Conservation (phyloP, 73 alveolate species). For the Blepharisma japonicum region DNA sequence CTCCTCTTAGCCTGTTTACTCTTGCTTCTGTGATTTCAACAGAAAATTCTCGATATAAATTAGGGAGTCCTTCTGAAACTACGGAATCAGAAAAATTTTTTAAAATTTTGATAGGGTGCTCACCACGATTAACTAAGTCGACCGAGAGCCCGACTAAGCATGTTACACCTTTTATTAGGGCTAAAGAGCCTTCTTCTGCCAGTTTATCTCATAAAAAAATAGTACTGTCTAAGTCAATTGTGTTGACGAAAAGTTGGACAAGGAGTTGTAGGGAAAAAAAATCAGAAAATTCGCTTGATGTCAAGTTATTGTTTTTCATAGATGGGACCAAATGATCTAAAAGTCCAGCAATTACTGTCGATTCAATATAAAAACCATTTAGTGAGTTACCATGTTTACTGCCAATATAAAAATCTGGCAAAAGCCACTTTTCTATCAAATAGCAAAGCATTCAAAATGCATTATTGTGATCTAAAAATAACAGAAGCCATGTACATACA, state of each 20-base stretch:
- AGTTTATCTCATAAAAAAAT: conserved; percentile 18
- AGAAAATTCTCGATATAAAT: background rate
- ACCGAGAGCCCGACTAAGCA: background rate
- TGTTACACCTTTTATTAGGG: background rate
- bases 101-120: conserved; percentile 13
- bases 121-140: background rate
- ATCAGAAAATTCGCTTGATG: conserved; percentile 2
- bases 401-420: conserved; percentile 6
- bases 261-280: conserved; percentile 11
- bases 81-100: background rate
- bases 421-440: conserved; percentile 6
- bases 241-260: conserved; percentile 1
- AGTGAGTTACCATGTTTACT: conserved; percentile 15
- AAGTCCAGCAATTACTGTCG: background rate
- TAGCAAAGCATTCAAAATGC: conserved; percentile 8
- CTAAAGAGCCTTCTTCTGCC: background rate
- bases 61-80: background rate
- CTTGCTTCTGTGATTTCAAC: background rate
- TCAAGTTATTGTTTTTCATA: background rate
- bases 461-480: background rate
- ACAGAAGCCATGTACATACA: conserved; percentile 11
- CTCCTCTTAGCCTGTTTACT: background rate
- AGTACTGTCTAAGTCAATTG: background rate
- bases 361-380: conserved; percentile 21
- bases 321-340: background rate